These are phyloP conservation scores for Pseudisothecium myosuroides DNA, from an alignment of 225 moss, liverwort and hornwort genomes.

Conservation along the genomic window DNA sequence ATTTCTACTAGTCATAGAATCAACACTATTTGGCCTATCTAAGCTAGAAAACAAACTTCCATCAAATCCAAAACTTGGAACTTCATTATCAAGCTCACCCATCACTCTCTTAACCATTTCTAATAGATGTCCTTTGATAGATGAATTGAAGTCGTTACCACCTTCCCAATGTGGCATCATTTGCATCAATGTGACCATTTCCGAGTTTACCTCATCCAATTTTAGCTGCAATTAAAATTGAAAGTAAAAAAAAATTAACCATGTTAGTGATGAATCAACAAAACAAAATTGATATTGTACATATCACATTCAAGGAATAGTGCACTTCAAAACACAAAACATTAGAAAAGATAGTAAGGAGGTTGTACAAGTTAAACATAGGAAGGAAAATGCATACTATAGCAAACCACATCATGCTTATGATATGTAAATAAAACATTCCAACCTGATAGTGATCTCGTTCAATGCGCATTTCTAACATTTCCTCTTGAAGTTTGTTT, in stretches of 20 bases:
- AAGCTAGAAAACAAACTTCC: conserved; percentile 25
- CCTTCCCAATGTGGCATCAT: conserved; percentile 63
- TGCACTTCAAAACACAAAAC: not conserved
- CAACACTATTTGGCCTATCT: conserved; percentile 19
- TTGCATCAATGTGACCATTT: conserved; percentile 56
- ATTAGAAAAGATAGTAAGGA: not conserved
- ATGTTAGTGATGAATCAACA: not conserved
- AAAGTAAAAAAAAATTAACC: not conserved
- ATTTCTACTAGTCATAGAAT: conserved; percentile 10
- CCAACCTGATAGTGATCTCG: conserved; percentile 68
- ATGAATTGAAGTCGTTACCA: conserved; percentile 25
- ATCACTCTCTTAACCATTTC: conserved; percentile 63
- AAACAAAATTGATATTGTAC: not conserved
- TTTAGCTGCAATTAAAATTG: conserved; percentile 29
- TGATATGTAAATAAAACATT: not conserved
- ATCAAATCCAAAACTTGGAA: conserved; percentile 16
- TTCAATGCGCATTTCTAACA: conserved; percentile 56
- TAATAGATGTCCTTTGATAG: conserved; percentile 38
- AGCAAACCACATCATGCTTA: not conserved
- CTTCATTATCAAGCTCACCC: conserved; percentile 22
- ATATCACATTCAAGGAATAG: not conserved
- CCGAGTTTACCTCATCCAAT: conserved; percentile 53
- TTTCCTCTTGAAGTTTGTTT: conserved; percentile 59
- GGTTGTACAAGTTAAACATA: not conserved
- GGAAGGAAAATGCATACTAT: not conserved